phyloP scores from a whole-genome alignment of 352 stramenopile species.

The Pythium grandisporangium region DNA sequence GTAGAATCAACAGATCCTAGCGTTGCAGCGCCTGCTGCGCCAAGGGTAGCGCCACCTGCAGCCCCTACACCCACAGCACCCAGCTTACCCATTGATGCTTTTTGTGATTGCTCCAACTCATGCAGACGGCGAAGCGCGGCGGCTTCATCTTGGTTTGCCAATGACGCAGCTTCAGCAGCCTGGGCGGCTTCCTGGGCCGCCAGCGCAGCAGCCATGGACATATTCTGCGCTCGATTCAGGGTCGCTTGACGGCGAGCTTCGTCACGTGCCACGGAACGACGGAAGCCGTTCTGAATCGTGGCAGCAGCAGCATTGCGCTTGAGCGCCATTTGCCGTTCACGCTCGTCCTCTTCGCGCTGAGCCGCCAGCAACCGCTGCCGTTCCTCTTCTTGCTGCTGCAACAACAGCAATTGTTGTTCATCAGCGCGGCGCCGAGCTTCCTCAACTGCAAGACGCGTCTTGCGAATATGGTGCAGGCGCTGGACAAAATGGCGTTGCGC shows the following conservation, averaged over 20 bases:
- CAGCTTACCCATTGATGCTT: constrained; percentile 39
- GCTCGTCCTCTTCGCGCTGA: constrained; percentile 55
- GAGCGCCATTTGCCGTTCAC: constrained; percentile 42
- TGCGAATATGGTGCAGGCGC: constrained; percentile 75
- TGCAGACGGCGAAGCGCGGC: constrained; percentile 64
- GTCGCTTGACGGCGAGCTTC: constrained; percentile 62
- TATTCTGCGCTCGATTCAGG: constrained; percentile 57
- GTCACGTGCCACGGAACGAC: constrained; percentile 46
- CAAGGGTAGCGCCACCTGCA: constrained; percentile 33
- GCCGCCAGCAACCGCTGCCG: constrained; percentile 41
- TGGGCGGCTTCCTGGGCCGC: constrained; percentile 69
- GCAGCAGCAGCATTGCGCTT: constrained; percentile 45
- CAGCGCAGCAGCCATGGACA: constrained; percentile 59
- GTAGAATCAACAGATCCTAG: constrained; percentile 64
- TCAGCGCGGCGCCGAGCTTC: constrained; percentile 62
- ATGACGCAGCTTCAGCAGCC: constrained; percentile 57
- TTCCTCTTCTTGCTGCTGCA: constrained; percentile 66
- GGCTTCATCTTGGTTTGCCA: constrained; percentile 65
- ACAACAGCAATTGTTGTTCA: constrained; percentile 48
- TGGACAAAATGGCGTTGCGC: constrained; percentile 76
- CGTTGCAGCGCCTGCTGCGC: constrained; percentile 36
- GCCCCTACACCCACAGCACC: constrained; percentile 50
- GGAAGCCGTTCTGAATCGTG: constrained; percentile 66
- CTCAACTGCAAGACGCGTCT: constrained; percentile 66
- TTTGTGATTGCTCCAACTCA: constrained; percentile 42